These are phyloP conservation scores for Hyaloscypha variabilis DNA, from an alignment of 495 filamentous ascomycete genomes.

Conservation along the genomic window DNA sequence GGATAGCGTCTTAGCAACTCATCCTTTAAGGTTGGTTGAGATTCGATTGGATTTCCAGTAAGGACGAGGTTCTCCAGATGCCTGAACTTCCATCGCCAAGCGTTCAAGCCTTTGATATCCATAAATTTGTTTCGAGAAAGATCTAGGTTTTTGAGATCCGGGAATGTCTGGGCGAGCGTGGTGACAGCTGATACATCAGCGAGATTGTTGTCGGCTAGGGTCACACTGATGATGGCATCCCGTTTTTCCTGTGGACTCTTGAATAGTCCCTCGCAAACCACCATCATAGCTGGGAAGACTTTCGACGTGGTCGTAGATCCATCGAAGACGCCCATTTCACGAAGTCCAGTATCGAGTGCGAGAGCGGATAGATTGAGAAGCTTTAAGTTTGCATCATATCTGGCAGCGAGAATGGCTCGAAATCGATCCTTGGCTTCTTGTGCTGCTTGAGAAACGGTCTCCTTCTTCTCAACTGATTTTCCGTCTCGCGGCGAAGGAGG, in stretches of 20 bases:
- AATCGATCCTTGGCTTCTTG: slow-evolving; percentile 47
- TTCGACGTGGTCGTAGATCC: slow-evolving; percentile 73
- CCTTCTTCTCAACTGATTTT: slow-evolving; percentile 13
- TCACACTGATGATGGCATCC: slow-evolving; percentile 74
- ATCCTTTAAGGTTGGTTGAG: slow-evolving; percentile 59
- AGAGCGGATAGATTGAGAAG: slow-evolving; percentile 80
- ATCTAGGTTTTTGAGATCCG: slow-evolving; percentile 81
- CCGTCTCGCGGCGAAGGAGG: slow-evolving; percentile 29
- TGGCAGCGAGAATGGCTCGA: slow-evolving; percentile 61
- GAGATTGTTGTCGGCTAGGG: slow-evolving; percentile 76
- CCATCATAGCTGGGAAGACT: slow-evolving; percentile 88
- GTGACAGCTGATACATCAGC: slow-evolving; percentile 68
- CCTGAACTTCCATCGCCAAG: slow-evolving; percentile 78
- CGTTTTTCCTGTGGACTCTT: slow-evolving; percentile 63
- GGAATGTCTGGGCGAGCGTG: slow-evolving; percentile 72
- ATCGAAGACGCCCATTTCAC: slow-evolving; percentile 75
- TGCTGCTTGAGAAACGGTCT: slow-evolving; percentile 42
- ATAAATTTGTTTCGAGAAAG: slow-evolving; percentile 78
- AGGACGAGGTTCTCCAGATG: slow-evolving; percentile 78
- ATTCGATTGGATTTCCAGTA: slow-evolving; percentile 72
- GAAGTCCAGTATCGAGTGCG: slow-evolving; percentile 65
- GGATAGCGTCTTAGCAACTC: slow-evolving; percentile 86
- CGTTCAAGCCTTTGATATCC: slow-evolving; percentile 52
- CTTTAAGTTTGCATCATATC: slow-evolving; percentile 71
- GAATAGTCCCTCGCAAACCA: slow-evolving; percentile 73